Conservation (phyloP, 139 green algal genomes). For the Nannochloris sp. region DNA sequence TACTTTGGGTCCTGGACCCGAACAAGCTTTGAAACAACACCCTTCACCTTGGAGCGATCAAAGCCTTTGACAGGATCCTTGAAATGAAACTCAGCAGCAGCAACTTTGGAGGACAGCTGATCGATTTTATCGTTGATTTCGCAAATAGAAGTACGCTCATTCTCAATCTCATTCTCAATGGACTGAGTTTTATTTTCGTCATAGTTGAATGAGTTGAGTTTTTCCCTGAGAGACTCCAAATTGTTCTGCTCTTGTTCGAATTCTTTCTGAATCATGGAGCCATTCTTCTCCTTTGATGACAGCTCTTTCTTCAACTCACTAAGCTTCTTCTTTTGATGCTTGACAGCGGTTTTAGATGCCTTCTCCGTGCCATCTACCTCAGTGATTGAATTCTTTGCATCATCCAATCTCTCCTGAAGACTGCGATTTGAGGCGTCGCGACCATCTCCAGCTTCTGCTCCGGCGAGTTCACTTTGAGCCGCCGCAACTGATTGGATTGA, state of each 20-base stretch:
- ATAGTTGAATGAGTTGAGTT: constrained; percentile 29
- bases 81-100: constrained; percentile 63
- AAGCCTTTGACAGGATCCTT: constrained; percentile 64
- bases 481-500: constrained; percentile 32
- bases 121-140: constrained; percentile 42
- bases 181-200: constrained; percentile 21
- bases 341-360: constrained; percentile 48
- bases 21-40: constrained; percentile 77
- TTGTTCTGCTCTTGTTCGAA: constrained; percentile 42
- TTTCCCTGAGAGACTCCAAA: constrained; percentile 34
- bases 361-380: constrained; percentile 52
- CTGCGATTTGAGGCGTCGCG: constrained; percentile 68
- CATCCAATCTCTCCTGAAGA: constrained; percentile 66
- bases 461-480: constrained; percentile 49
- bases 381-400: constrained; percentile 54
- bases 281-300: constrained; percentile 68
- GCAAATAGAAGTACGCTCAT: constrained; percentile 20
- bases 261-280: constrained; percentile 38
- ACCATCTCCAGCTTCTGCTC: constrained; percentile 72
- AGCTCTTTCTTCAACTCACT: constrained; percentile 53
- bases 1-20: constrained; percentile 54
- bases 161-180: constrained; percentile 38
- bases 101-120: constrained; percentile 38
- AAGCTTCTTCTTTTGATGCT: constrained; percentile 79
- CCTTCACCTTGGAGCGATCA: constrained; percentile 59